Conservation (phyloP, 345 rosid species). For the Gynandropsis gynandra region DNA sequence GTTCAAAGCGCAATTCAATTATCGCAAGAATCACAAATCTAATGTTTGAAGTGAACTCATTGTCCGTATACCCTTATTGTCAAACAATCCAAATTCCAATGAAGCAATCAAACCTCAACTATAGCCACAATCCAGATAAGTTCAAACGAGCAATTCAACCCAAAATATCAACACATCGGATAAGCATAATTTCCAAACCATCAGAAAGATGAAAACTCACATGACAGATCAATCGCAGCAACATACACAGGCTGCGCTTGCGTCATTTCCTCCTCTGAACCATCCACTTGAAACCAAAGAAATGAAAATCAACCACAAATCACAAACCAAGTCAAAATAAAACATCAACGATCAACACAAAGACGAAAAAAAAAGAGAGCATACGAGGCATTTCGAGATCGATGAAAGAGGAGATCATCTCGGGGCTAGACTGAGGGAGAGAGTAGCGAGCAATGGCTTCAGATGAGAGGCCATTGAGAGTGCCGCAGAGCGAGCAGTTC, state of each 20-base stretch:
- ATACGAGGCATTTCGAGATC: slow-evolving; percentile 83
- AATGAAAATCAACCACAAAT: neutral
- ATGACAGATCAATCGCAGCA: slow-evolving; percentile 85
- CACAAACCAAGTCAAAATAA: neutral
- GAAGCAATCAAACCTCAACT: slow-evolving; percentile 1
- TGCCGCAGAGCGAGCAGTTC: slow-evolving; percentile 83
- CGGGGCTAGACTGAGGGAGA: slow-evolving; percentile 63
- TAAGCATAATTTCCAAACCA: neutral
- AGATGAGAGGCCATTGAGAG: slow-evolving; percentile 74
- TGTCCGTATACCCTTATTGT: neutral
- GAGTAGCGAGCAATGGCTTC: slow-evolving; percentile 77
- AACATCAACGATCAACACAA: neutral
- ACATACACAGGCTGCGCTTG: slow-evolving; percentile 91
- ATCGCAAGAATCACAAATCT: neutral
- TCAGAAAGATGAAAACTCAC: slow-evolving; percentile 37
- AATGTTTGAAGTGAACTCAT: neutral
- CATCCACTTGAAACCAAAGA: slow-evolving; percentile 43
- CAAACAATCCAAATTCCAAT: slow-evolving; percentile 1
- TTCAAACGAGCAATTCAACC: slow-evolving; percentile 8
- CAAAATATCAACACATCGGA: slow-evolving; percentile 10
- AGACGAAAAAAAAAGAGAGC: slow-evolving; percentile 1
- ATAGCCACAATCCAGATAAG: neutral
- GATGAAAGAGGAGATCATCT: slow-evolving; percentile 86
- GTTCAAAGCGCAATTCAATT: neutral
- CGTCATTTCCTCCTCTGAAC: slow-evolving; percentile 66